A percentile compares a stretch with the other conserved stretches of the same genome.
Conservation (phyloP, 176 grass and related monocot species). For the Lolium multiflorum region DNA sequence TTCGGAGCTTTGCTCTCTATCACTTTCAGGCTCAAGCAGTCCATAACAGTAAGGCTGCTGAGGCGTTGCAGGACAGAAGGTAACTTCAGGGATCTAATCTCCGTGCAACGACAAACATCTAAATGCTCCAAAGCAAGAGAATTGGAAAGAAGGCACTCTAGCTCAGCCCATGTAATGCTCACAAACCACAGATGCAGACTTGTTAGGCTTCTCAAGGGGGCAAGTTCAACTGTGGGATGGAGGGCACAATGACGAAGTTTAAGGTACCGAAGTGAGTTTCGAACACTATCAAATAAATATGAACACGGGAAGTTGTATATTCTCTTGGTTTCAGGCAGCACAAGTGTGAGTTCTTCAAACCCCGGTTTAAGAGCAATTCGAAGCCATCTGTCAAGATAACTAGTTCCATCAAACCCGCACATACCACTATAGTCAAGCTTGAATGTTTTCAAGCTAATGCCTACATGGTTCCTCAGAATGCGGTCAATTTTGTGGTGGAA, state of each 20-base stretch:
- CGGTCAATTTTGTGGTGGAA: neutral
- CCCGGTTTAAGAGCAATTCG: conserved; percentile 31
- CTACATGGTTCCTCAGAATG: neutral
- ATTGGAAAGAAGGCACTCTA: neutral
- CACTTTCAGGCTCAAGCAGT: neutral
- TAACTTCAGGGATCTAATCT: neutral
- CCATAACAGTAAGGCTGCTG: neutral
- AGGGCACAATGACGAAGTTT: conserved; percentile 2
- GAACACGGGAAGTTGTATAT: conserved; percentile 32
- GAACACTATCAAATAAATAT: neutral
- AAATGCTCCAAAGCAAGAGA: neutral
- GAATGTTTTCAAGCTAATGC: neutral
- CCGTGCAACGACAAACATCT: neutral
- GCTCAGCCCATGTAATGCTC: conserved; percentile 13
- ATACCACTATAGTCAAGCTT: neutral
- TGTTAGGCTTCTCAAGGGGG: conserved; percentile 29
- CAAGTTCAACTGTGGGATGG: conserved; percentile 1
- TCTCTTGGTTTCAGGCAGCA: neutral
- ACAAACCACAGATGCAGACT: neutral
- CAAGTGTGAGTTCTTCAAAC: conserved; percentile 22
- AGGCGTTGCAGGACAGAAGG: conserved; percentile 10
- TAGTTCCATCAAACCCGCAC: neutral
- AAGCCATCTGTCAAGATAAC: conserved; percentile 14
- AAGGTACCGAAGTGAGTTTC: neutral
- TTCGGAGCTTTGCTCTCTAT: conserved; percentile 40